A percentile compares a stretch with the other conserved stretches of the same genome.
Evolutionary conservation across 495 filamentous ascomycete species (phyloP).

Genomic region (Chlorociboria aeruginascens): DNA sequence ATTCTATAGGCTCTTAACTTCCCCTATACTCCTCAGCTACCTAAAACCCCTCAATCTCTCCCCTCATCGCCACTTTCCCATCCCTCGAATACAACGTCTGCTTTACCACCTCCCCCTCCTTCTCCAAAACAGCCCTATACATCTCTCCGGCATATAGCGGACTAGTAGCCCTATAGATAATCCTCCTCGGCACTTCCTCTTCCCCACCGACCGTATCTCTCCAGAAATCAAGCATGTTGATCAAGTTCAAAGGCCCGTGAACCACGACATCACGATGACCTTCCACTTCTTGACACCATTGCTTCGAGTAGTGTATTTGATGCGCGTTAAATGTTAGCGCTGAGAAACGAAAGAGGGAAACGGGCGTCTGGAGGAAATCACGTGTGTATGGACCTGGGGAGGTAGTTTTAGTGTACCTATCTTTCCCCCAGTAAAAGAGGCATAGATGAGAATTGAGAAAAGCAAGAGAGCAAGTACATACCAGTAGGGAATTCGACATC

Average conservation of each 20-base stretch:
- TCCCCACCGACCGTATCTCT: slow-evolving; percentile 30
- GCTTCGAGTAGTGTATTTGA: slow-evolving; percentile 56
- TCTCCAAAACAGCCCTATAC: slow-evolving; percentile 32
- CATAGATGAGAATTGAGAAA: too few species aligned
- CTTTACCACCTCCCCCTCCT: slow-evolving; percentile 15
- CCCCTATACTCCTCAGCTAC: too few species aligned
- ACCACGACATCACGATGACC: slow-evolving; percentile 48
- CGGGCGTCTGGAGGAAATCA: slow-evolving; percentile 40
- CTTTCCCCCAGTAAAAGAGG: too few species aligned
- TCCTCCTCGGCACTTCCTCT: slow-evolving; percentile 30
- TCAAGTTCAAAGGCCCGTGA: slow-evolving; percentile 52
- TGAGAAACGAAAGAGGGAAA: slow-evolving; percentile 57
- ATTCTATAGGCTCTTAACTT: too few species aligned
- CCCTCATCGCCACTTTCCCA: too few species aligned
- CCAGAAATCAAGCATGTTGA: slow-evolving; percentile 54
- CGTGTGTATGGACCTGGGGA: slow-evolving; percentile 20
- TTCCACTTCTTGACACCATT: slow-evolving; percentile 47
- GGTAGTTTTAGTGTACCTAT: slow-evolving; percentile 4
- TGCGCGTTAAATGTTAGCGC: slow-evolving; percentile 64
- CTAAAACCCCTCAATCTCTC: too few species aligned
- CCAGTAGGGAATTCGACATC: slow-evolving; percentile 18
- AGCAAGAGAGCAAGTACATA: too few species aligned
- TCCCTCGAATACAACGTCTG: too few species aligned
- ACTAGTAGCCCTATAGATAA: slow-evolving; percentile 45
- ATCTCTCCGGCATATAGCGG: slow-evolving; percentile 48